Evolutionary conservation across 1,139 yeast species (phyloP).

Genomic region (Ashbya aceris): DNA sequence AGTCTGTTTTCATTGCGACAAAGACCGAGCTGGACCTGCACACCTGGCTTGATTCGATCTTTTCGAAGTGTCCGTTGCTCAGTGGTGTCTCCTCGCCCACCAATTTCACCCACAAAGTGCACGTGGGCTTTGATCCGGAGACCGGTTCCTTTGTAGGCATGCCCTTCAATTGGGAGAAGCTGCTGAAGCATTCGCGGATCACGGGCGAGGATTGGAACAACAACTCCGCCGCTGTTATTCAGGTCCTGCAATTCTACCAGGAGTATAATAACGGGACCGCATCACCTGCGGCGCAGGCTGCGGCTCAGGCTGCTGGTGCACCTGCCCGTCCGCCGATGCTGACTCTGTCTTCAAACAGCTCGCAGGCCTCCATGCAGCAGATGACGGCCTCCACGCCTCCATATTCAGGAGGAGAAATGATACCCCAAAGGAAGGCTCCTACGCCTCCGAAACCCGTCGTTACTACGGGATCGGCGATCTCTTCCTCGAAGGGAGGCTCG

Average conservation of each 20-base stretch:
- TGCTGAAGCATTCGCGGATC: conserved; percentile 67
- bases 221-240: conserved; percentile 80
- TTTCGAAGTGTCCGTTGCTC: conserved; percentile 75
- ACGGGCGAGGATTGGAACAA: conserved; percentile 78
- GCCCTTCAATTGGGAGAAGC: conserved; percentile 71
- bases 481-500: not conserved
- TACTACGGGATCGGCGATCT: not conserved
- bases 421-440: conserved; percentile 42
- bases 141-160: conserved; percentile 67
- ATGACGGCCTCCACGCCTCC: not conserved
- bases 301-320: not conserved
- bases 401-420: conserved; percentile 19
- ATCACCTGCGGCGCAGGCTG: no score
- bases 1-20: conserved; percentile 65
- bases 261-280: conserved; percentile 25
- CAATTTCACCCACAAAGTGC: conserved; percentile 66
- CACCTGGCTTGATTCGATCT: conserved; percentile 87
- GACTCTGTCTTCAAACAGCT: not conserved
- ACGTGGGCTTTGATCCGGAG: conserved; percentile 57
- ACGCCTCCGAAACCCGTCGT: conserved; percentile 33
- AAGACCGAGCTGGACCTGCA: conserved; percentile 73
- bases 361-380: not conserved
- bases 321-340: not conserved
- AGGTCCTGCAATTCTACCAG: conserved; percentile 79
- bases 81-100: conserved; percentile 75